Conservation (phyloP, 768 basidiomycete species). For the Pleurotus salmoneostramineus region DNA sequence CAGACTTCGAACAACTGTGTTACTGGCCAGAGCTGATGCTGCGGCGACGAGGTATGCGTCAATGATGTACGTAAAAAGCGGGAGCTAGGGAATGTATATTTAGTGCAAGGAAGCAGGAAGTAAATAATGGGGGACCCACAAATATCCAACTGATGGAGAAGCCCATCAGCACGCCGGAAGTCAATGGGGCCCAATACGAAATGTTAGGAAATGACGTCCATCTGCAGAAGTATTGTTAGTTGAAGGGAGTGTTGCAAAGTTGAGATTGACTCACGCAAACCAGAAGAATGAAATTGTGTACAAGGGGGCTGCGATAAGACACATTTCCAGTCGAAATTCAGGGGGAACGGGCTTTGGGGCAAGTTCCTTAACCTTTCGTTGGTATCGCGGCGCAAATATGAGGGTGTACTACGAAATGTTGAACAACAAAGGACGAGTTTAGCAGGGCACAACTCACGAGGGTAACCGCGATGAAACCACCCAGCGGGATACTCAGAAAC, state of each 20-base stretch:
- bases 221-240: conserved; percentile 21
- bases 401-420: conserved; percentile 33
- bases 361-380: conserved; percentile 33
- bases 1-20: conserved; percentile 47
- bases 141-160: conserved; percentile 52
- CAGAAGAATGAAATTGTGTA: conserved; percentile 58
- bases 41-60: conserved; percentile 54
- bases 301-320: conserved; percentile 47
- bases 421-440: background rate
- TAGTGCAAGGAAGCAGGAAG: background rate
- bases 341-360: conserved; percentile 55
- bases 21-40: conserved; percentile 54
- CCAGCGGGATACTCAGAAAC: conserved; percentile 58
- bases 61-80: conserved; percentile 57
- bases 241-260: background rate
- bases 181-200: conserved; percentile 49
- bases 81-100: conserved; percentile 28
- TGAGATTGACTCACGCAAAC: conserved; percentile 42
- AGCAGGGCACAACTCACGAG: conserved; percentile 28
- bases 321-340: conserved; percentile 50
- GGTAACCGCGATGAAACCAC: conserved; percentile 39
- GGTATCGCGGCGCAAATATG: conserved; percentile 47
- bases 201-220: conserved; percentile 57
- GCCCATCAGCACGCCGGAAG: conserved; percentile 46
- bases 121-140: conserved; percentile 29